Evolutionary conservation across 768 basidiomycete genomes (phyloP).

Genomic region (Boletellus ananiceps): DNA sequence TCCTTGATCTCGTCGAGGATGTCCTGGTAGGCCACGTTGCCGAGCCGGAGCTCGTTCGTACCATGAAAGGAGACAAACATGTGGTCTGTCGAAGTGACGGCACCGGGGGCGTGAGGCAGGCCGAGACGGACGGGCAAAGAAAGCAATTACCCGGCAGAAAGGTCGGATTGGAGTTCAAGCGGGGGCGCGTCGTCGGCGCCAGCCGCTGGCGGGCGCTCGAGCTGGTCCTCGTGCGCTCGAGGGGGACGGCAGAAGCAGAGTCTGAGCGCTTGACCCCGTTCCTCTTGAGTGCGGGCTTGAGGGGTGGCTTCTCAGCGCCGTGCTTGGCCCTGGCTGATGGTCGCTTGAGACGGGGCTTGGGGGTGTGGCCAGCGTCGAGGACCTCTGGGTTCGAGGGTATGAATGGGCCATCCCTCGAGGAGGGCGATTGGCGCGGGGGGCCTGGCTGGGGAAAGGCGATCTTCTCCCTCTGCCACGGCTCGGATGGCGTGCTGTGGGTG

Average conservation of each 20-base stretch:
- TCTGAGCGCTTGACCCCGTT: conserved; percentile 25
- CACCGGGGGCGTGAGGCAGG: conserved; percentile 23
- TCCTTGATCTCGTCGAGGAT: conserved; percentile 58
- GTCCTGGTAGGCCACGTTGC: conserved; percentile 43
- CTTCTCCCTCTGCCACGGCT: conserved; percentile 34
- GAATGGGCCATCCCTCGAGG: conserved; percentile 18
- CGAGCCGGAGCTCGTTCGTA: conserved; percentile 55
- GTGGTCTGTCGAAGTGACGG: conserved; percentile 46
- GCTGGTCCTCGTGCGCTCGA: conserved; percentile 40
- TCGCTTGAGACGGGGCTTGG: conserved; percentile 35
- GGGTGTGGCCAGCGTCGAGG: conserved; percentile 14
- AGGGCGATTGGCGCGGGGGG: conserved; percentile 16
- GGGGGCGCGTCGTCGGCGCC: conserved; percentile 31
- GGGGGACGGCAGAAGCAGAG: conserved; percentile 22
- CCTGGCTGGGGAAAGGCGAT: conserved; percentile 26
- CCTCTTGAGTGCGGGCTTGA: conserved; percentile 61
- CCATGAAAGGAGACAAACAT: conserved; percentile 68
- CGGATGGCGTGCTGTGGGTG: conserved; percentile 29
- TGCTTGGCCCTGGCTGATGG: conserved; percentile 24
- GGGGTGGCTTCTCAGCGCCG: conserved; percentile 31
- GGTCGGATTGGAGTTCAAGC: conserved; percentile 35
- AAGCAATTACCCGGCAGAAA: conserved; percentile 28
- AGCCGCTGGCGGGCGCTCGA: conserved; percentile 34
- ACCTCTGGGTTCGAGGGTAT: conserved; percentile 24
- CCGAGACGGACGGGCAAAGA: conserved; percentile 11